phyloP scores from a whole-genome alignment of 164 flowering plant genomes.

The Berberis thunbergii region DNA sequence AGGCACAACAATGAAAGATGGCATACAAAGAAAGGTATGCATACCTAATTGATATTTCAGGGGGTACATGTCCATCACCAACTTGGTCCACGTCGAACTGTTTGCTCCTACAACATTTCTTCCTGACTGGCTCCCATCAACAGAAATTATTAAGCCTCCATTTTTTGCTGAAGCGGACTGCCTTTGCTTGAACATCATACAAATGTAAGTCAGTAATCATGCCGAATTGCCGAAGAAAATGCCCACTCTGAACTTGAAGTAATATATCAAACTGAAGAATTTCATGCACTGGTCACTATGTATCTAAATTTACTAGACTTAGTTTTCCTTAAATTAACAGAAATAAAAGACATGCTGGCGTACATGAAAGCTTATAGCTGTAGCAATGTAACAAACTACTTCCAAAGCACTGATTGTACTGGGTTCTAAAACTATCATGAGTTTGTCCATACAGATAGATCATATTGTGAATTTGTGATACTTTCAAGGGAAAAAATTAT shows the following conservation, averaged over 20 bases:
- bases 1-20: neutral
- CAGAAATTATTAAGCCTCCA: slow-evolving; percentile 38
- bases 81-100: slow-evolving; percentile 58
- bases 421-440: too few species aligned
- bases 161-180: slow-evolving; percentile 76
- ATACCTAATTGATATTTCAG: slow-evolving; percentile 69
- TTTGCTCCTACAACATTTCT: slow-evolving; percentile 29
- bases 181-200: slow-evolving; percentile 77
- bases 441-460: too few species aligned
- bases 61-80: slow-evolving; percentile 80
- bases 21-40: neutral
- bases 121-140: slow-evolving; percentile 41
- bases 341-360: too few species aligned
- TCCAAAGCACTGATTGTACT: too few species aligned
- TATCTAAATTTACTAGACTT: too few species aligned
- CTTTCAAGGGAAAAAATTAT: slow-evolving; percentile 13
- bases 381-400: too few species aligned
- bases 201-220: slow-evolving; percentile 12
- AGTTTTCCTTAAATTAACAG: too few species aligned
- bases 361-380: too few species aligned
- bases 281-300: too few species aligned
- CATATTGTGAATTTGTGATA: neutral
- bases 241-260: too few species aligned
- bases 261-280: too few species aligned
- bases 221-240: too few species aligned